Base-by-base conservation (phyloP, 1,139 yeast species). In the Yarrowia galli region DNA sequence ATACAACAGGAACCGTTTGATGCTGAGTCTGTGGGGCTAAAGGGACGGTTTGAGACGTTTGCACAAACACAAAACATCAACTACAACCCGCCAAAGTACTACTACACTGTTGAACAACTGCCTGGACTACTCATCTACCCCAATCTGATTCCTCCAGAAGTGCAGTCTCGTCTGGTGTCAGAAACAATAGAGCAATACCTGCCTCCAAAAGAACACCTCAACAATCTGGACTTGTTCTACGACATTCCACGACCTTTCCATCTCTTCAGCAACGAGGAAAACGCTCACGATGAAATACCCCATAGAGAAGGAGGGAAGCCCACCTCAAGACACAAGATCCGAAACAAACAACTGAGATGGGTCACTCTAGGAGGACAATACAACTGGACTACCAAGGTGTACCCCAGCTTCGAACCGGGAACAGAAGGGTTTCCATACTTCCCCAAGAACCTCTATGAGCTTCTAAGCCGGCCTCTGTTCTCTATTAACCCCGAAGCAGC, bases 291-390 rank as follows among this genome's bases (percentile, higher is more conserved):
- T 6, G 20, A 36, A 16, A 53, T 65, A 23, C 42, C 45, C 36
- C 60, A 65, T 15, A 32, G 61, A 49, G 63, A 65, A 35, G 61
- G 61, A 51, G 61, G 61, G 7, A 65, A 65, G 18, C 43, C 70
- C 8, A 65, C 73, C 25, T 54, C 72, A 22, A 56, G 71, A 67
- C 67, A 65, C 15, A 65, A 70, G 35, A 69, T 75, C 20, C 70
- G 77, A 23, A 69, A 70, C 54, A 73, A 73, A 51, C 74, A 76
- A 69, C 74, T 81, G 36, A 76, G 84, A 18, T 81, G 84, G 84
- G 79, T 81, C 53, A 81, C 84, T 0, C 76, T 81, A 6, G 84
- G 84, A 2, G 83, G 83, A 7, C 83, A 81, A 70, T 81, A 81
- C 71, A 76, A 81, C 71, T 81, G 84, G 84, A 80, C 84, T 0